A percentile compares a stretch with the other conserved stretches of the same genome.
phyloP scores from a whole-genome alignment of 1,139 yeast genomes.

The Candida tetrigidarum region DNA sequence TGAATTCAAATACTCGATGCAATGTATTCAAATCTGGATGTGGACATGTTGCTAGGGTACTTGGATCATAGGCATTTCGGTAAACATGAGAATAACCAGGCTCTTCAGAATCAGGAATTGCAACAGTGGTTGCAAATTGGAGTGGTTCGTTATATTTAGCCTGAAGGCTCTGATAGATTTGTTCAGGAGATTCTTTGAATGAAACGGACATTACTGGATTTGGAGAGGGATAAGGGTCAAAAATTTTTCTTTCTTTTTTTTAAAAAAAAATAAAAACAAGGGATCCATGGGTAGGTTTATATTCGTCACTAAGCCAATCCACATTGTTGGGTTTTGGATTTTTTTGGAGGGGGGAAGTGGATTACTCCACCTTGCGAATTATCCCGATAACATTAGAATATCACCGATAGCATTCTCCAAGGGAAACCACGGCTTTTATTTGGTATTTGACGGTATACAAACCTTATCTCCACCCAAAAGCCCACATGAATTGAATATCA shows the following conservation, averaged over 20 bases:
- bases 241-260: no score
- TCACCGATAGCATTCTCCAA: no score
- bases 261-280: no score
- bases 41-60: slow-evolving; percentile 40
- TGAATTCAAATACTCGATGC: slow-evolving; percentile 49
- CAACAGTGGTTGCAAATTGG: slow-evolving; percentile 19
- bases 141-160: slow-evolving; percentile 13
- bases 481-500: neutral
- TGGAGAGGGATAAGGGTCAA: neutral
- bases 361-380: neutral
- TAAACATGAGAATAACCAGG: slow-evolving; percentile 58
- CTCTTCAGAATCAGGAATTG: slow-evolving; percentile 26
- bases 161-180: slow-evolving; percentile 12
- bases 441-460: no score
- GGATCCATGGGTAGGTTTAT: neutral
- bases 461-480: neutral
- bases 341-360: neutral
- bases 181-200: slow-evolving; percentile 16
- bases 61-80: slow-evolving; percentile 44
- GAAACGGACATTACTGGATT: slow-evolving; percentile 8
- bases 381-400: no score
- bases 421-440: no score
- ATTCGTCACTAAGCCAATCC: no score
- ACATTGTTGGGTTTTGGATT: no score
- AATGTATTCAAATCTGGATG: slow-evolving; percentile 57